phyloP scores from a whole-genome alignment of 2,329 filamentous ascomycete species.

The Botrytis medusae region DNA sequence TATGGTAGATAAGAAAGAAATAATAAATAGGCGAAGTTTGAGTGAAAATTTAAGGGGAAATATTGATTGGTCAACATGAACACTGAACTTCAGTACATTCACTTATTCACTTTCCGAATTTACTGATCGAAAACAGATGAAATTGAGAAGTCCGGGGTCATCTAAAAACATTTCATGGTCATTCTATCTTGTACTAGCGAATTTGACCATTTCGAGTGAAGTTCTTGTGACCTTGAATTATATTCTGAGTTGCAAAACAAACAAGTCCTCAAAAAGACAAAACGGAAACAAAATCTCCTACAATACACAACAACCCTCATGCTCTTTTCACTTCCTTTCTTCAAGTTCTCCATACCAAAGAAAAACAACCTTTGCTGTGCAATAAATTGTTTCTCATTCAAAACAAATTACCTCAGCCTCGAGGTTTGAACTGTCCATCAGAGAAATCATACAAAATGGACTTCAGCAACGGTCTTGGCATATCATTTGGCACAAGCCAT shows the following conservation, averaged over 20 bases:
- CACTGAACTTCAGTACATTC: not conserved
- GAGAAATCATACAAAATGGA: conserved; percentile 1
- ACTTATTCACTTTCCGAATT: not conserved
- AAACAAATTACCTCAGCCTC: not conserved
- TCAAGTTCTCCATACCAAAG: not conserved
- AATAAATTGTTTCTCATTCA: not conserved
- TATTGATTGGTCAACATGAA: not conserved
- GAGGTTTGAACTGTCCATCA: not conserved
- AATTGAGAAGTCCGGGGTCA: not conserved
- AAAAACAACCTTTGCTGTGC: not conserved
- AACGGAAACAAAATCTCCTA: not conserved
- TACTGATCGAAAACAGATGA: not conserved
- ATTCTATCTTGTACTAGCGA: not conserved
- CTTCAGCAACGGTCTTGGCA: conserved; percentile 1
- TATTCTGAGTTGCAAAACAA: not conserved
- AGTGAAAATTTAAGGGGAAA: not conserved
- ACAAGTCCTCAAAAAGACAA: not conserved
- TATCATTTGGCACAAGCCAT: not conserved
- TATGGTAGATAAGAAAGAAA: not conserved
- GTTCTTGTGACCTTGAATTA: not conserved
- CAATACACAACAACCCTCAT: not conserved
- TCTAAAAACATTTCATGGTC: not conserved
- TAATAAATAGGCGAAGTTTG: not conserved
- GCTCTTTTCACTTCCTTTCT: not conserved
- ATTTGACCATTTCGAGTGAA: not conserved